These are phyloP conservation scores for Rhizopogon rudus DNA, from an alignment of 768 basidiomycete genomes.

Conservation along the genomic window DNA sequence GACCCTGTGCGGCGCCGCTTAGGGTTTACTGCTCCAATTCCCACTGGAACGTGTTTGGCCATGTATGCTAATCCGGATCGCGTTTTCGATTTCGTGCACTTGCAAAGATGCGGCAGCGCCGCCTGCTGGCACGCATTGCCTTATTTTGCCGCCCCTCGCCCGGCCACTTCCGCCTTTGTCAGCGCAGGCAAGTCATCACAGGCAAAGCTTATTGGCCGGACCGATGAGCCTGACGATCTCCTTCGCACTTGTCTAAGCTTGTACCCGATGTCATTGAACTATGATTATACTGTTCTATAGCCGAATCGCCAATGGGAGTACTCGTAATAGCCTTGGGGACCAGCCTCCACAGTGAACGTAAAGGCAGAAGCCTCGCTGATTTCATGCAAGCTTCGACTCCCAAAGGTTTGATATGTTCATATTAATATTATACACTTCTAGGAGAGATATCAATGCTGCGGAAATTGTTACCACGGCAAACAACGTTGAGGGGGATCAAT, in stretches of 20 bases:
- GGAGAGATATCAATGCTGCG: background rate
- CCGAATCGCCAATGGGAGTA: too few relatives aligned
- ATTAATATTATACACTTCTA: background rate
- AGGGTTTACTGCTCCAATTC: background rate
- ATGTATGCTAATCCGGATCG: background rate
- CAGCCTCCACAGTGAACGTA: background rate
- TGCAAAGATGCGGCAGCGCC: too few relatives aligned
- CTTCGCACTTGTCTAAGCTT: background rate
- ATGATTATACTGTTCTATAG: too few relatives aligned
- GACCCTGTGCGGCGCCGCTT: constrained; percentile 1
- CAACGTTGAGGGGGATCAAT: background rate
- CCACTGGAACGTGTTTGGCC: background rate
- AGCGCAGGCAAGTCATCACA: background rate
- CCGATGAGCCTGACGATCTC: constrained; percentile 7
- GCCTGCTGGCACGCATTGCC: background rate
- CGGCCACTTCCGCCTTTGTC: background rate
- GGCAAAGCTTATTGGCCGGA: background rate
- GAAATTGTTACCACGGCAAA: background rate
- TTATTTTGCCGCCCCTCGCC: background rate
- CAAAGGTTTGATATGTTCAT: background rate
- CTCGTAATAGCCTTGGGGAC: background rate
- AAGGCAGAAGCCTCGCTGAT: too few relatives aligned
- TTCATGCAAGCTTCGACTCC: background rate
- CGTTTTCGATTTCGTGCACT: background rate
- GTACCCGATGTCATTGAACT: background rate